These are phyloP conservation scores for Xylogone sp. DNA, from an alignment of 2,329 filamentous ascomycete genomes.

Conservation along the genomic window DNA sequence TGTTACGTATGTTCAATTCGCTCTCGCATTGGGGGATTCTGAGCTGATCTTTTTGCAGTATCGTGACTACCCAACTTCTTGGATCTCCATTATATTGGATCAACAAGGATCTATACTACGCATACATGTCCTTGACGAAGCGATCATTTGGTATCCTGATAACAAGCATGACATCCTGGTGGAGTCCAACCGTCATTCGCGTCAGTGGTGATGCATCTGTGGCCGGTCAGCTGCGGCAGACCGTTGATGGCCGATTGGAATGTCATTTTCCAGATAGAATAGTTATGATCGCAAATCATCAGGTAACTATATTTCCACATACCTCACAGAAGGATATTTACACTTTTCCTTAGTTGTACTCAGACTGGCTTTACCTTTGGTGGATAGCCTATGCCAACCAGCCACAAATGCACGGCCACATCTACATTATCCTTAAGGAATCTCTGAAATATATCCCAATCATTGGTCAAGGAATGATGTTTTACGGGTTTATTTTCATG, in stretches of 20 bases:
- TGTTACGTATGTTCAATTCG: constrained; percentile 22
- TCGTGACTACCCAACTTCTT: constrained; percentile 69
- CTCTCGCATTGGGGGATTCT: background rate
- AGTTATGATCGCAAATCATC: constrained; percentile 83
- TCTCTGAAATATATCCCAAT: constrained; percentile 78
- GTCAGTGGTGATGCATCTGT: constrained; percentile 83
- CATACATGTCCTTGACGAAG: constrained; percentile 85
- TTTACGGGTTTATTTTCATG: constrained; percentile 89
- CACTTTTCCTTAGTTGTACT: constrained; percentile 60
- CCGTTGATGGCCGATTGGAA: constrained; percentile 67
- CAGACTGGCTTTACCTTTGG: constrained; percentile 91
- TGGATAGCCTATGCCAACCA: constrained; percentile 82
- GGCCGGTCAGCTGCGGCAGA: constrained; percentile 67
- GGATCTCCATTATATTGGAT: constrained; percentile 73
- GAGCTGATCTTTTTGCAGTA: constrained; percentile 39
- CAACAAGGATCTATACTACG: constrained; percentile 75
- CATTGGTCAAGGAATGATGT: constrained; percentile 76
- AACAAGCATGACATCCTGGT: constrained; percentile 79
- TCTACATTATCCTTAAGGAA: constrained; percentile 90
- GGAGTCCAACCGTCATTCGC: constrained; percentile 77
- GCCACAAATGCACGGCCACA: constrained; percentile 75
- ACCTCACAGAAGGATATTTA: constrained; percentile 9
- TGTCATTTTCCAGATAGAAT: constrained; percentile 79
- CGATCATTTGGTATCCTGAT: constrained; percentile 75
- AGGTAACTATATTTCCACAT: constrained; percentile 40